These are phyloP conservation scores for Aspergillus sp. DNA, from an alignment of 2,329 filamentous ascomycete species.

Conservation along the genomic window DNA sequence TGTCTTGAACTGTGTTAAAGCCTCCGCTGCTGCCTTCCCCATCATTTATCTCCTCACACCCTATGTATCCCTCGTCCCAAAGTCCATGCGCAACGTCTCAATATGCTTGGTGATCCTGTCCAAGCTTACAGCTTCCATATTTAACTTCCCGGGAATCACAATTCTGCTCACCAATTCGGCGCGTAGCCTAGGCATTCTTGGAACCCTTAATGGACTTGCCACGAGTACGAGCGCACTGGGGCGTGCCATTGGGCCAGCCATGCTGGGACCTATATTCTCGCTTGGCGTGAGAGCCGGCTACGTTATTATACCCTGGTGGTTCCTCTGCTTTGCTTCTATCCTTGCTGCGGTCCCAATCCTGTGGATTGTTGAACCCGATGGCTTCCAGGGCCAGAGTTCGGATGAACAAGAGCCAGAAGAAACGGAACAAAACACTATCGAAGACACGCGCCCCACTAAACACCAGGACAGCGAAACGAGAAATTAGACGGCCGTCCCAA, in stretches of 20 bases:
- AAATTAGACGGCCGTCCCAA: not conserved
- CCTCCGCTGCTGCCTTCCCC: slow-evolving; percentile 68
- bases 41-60: slow-evolving; percentile 78
- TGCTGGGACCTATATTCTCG: slow-evolving; percentile 71
- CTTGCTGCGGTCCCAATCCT: slow-evolving; percentile 71
- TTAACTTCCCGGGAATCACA: slow-evolving; percentile 85
- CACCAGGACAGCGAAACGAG: not conserved
- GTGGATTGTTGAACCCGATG: slow-evolving; percentile 72
- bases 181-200: slow-evolving; percentile 70
- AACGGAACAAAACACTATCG: slow-evolving; percentile 10
- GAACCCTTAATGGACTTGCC: slow-evolving; percentile 87
- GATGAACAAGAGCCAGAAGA: slow-evolving; percentile 31
- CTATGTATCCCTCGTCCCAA: slow-evolving; percentile 67
- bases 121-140: slow-evolving; percentile 74
- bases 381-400: slow-evolving; percentile 50
- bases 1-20: slow-evolving; percentile 69
- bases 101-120: slow-evolving; percentile 68
- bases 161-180: slow-evolving; percentile 91
- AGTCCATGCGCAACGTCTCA: slow-evolving; percentile 54
- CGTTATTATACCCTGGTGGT: slow-evolving; percentile 78
- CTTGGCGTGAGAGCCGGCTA: slow-evolving; percentile 74
- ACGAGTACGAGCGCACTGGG: slow-evolving; percentile 81
- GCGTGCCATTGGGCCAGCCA: slow-evolving; percentile 73
- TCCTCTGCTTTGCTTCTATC: slow-evolving; percentile 63
- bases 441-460: not conserved